A percentile compares a stretch with the other conserved stretches of the same genome.
Evolutionary conservation across 2,329 filamentous ascomycete species (phyloP).

Genomic region (Meredithiella fracta): DNA sequence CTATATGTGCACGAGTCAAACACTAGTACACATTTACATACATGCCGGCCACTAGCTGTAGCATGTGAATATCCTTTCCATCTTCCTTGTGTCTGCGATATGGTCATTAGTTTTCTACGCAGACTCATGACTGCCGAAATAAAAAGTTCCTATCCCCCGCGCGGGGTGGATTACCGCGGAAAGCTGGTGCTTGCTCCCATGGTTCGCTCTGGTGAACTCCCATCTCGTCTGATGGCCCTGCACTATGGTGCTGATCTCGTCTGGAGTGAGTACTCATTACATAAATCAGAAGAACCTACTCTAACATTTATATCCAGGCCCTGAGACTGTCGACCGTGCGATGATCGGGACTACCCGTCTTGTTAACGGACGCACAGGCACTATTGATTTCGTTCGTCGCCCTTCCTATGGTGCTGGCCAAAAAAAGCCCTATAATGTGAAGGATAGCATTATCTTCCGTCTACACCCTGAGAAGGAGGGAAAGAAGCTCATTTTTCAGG

Average conservation of each 20-base stretch:
- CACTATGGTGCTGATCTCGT: conserved; percentile 94
- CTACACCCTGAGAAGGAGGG: conserved; percentile 65
- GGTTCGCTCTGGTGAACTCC: conserved; percentile 93
- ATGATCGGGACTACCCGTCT: conserved; percentile 74
- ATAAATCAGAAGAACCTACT: background rate
- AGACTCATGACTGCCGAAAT: conserved; percentile 40
- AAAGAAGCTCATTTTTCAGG: conserved; percentile 68
- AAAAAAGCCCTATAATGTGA: conserved; percentile 34
- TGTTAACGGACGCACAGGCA: conserved; percentile 58
- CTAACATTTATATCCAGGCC: conserved; percentile 35
- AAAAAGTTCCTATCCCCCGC: conserved; percentile 62
- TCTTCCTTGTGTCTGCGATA: conserved; percentile 9
- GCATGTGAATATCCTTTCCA: conserved; percentile 7
- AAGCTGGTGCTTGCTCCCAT: conserved; percentile 93
- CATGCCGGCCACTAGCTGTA: background rate
- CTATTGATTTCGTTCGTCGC: conserved; percentile 68
- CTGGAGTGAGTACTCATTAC: conserved; percentile 48
- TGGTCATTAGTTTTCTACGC: conserved; percentile 15
- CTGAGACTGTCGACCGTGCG: conserved; percentile 83
- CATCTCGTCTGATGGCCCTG: conserved; percentile 71
- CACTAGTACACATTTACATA: background rate
- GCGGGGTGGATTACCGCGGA: conserved; percentile 83
- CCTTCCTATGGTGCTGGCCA: conserved; percentile 53
- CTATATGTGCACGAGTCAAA: background rate
- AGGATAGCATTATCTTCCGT: conserved; percentile 63